Evolutionary conservation across 2,329 filamentous ascomycete species (phyloP), one percentile per base, ranked within the genome.

Genomic region (Capronia americana): DNA sequence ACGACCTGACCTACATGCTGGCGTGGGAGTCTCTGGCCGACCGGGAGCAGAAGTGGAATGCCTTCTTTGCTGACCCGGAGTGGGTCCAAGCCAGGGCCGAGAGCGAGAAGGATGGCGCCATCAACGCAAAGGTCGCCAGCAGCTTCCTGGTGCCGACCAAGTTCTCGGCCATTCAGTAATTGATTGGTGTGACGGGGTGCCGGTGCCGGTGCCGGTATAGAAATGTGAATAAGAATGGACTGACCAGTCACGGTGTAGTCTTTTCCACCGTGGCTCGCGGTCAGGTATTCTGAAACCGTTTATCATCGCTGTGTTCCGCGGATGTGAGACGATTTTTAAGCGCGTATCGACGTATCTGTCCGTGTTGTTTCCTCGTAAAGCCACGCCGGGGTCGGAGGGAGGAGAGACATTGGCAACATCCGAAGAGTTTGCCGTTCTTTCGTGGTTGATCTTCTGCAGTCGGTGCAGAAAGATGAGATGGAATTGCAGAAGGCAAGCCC

Each of bases 1-100:
- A 91, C 23, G 87, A 86, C 50, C 82, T 97, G 73, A 92, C 95
- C 74, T 87, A 95, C 23, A 79, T 96, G 41, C 86, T 89, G 10
- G 92, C 91, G 2, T 64, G 62, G 62, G 62, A 64, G 20, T 64
- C 62, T n/a, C 44, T 64, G 23, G 62, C 62, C n/a, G 62, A 64
- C 12, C 62, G 62, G 12, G 62, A 64, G 46, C 56, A 64, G 46
- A 64, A 64, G 32, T 64, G 62, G 62, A 60, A 64, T 28, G 62
- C 62, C 23, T 64, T 64, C 34, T 59, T 59, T 30, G 28, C 12
- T 38, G 62, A 64, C 48, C 62, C 62, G 23, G 62, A 64, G 56
- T 59, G 54, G 62, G 23, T 64, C 26, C 17, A 64, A 41, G 62
- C 62, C 6, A 54, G 56, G 26, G 48, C 56, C 26, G 24, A 59